These are phyloP conservation scores for Cladosporium halotolerans DNA, from an alignment of 2,329 filamentous ascomycete species.

Conservation along the genomic window DNA sequence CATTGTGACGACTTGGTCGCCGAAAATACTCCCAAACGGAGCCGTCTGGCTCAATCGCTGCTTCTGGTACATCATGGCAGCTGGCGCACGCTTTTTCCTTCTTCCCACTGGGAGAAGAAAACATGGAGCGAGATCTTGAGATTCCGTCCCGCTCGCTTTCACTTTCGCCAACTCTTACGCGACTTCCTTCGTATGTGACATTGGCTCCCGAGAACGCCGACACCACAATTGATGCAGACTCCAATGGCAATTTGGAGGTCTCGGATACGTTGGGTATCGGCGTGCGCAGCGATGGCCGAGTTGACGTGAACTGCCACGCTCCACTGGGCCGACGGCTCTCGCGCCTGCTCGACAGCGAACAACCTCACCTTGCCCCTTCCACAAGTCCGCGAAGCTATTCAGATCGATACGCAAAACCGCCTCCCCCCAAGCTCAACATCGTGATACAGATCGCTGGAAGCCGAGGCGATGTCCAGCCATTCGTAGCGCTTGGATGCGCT, in stretches of 20 bases:
- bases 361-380: neutral
- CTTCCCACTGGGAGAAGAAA: too few species aligned
- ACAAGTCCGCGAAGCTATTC: neutral
- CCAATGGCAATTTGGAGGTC: too few species aligned
- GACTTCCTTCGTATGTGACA: neutral
- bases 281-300: neutral
- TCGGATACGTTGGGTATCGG: neutral
- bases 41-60: too few species aligned
- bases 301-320: neutral
- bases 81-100: too few species aligned
- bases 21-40: too few species aligned
- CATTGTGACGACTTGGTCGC: too few species aligned
- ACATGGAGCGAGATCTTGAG: too few species aligned
- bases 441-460: slow-evolving; percentile 71
- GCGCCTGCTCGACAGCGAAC: neutral
- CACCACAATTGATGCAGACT: neutral
- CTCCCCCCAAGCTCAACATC: slow-evolving; percentile 48
- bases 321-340: slow-evolving; percentile 5
- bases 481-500: slow-evolving; percentile 63
- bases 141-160: neutral
- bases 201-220: neutral
- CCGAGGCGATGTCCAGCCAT: slow-evolving; percentile 69
- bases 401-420: neutral
- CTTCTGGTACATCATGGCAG: too few species aligned
- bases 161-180: neutral